Evolutionary conservation across 257 asterid species (phyloP).

Genomic region (Lycium barbarum): DNA sequence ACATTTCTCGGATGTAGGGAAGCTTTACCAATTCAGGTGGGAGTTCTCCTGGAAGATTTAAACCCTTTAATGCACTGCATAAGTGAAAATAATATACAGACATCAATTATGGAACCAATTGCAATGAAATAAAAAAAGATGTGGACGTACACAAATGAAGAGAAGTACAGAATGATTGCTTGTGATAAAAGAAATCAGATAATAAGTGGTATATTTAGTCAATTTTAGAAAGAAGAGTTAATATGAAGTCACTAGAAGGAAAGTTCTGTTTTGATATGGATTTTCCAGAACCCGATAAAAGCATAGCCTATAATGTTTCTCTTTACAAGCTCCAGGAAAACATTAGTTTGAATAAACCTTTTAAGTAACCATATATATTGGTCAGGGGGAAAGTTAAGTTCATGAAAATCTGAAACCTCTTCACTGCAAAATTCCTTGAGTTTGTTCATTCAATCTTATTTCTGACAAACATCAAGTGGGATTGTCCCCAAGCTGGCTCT

Average conservation of each 20-base stretch:
- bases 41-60: slow-evolving; percentile 80
- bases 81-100: slow-evolving; percentile 29
- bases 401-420: slow-evolving; percentile 5
- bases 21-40: slow-evolving; percentile 65
- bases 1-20: slow-evolving; percentile 72
- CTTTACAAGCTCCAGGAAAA: neutral
- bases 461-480: neutral
- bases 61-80: slow-evolving; percentile 78
- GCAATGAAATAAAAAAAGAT: neutral
- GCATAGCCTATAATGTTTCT: slow-evolving; percentile 19
- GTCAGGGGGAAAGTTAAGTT: neutral
- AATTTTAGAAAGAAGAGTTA: neutral
- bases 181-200: neutral
- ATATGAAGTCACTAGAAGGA: slow-evolving; percentile 10
- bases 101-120: neutral
- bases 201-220: neutral
- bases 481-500: neutral
- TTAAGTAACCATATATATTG: slow-evolving; percentile 13
- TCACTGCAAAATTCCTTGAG: neutral
- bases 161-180: neutral
- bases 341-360: slow-evolving; percentile 5
- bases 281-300: slow-evolving; percentile 13
- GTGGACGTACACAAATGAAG: neutral
- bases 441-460: neutral
- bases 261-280: neutral